Percentiles rank a stretch among this genome's conserved stretches.
Conservation (phyloP, 2,329 filamentous ascomycete species). For the Claviceps pusilla region DNA sequence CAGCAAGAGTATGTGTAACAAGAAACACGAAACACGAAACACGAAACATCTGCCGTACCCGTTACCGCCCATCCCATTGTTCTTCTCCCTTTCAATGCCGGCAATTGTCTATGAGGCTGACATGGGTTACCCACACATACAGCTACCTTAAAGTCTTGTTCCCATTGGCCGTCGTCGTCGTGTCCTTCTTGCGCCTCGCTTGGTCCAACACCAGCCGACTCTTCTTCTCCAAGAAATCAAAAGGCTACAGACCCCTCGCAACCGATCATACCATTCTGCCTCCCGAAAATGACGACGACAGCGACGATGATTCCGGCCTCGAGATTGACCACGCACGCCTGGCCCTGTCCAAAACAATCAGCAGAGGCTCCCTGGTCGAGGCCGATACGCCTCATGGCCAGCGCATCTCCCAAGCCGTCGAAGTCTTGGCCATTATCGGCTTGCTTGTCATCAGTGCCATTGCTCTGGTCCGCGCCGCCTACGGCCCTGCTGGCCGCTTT, state of each 20-base stretch:
- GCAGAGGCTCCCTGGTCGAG: conserved; percentile 50
- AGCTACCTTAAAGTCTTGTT: conserved; percentile 51
- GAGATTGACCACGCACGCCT: conserved; percentile 43
- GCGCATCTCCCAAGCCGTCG: conserved; percentile 52
- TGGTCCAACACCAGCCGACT: conserved; percentile 41
- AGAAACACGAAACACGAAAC: background rate
- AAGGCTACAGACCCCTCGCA: conserved; percentile 41
- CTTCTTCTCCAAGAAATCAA: conserved; percentile 31
- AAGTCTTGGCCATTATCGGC: conserved; percentile 59
- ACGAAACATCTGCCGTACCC: background rate
- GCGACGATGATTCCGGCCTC: conserved; percentile 44
- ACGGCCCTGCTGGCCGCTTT: conserved; percentile 40
- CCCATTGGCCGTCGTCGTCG: conserved; percentile 53
- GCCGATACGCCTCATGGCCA: conserved; percentile 65
- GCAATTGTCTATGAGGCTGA: background rate
- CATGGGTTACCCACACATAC: background rate
- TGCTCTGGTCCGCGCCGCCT: conserved; percentile 45
- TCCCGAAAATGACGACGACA: conserved; percentile 34
- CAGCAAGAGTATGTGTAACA: conserved; percentile 46
- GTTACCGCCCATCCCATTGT: too few species aligned
- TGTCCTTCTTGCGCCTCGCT: conserved; percentile 55
- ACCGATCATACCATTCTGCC: conserved; percentile 39
- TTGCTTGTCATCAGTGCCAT: conserved; percentile 55
- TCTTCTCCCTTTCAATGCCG: background rate
- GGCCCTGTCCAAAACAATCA: conserved; percentile 43